A percentile compares a stretch with the other conserved stretches of the same genome.
Conservation (phyloP, 768 basidiomycete genomes). For the Paxillus ammoniavirescens region DNA sequence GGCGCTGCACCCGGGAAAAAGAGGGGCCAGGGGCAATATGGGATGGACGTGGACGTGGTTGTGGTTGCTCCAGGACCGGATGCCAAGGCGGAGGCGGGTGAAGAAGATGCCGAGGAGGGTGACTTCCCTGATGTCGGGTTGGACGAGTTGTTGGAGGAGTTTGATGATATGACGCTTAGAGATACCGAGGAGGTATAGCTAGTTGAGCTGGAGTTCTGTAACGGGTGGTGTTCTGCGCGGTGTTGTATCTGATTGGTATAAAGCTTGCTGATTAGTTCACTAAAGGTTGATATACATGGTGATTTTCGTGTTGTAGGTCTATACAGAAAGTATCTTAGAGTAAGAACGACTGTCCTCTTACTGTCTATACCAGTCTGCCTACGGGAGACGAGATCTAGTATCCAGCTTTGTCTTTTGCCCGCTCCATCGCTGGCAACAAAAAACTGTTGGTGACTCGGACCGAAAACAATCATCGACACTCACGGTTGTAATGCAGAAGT, state of each 20-base stretch:
- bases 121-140: slow-evolving; percentile 89
- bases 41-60: slow-evolving; percentile 68
- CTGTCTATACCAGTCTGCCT: too few relatives aligned
- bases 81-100: slow-evolving; percentile 23
- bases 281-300: slow-evolving; percentile 1
- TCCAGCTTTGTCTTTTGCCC: slow-evolving; percentile 27
- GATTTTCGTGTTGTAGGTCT: not conserved
- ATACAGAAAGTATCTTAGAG: not conserved
- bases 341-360: too few relatives aligned
- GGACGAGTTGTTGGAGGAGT: slow-evolving; percentile 86
- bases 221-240: too few relatives aligned
- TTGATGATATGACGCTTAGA: slow-evolving; percentile 86
- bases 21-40: slow-evolving; percentile 26
- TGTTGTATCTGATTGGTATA: not conserved
- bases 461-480: slow-evolving; percentile 31
- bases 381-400: slow-evolving; percentile 1
- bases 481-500: slow-evolving; percentile 93
- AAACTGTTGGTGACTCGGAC: not conserved
- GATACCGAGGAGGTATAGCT: slow-evolving; percentile 29
- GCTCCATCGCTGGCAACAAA: slow-evolving; percentile 30
- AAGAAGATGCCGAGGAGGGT: slow-evolving; percentile 59
- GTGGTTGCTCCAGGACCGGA: slow-evolving; percentile 33
- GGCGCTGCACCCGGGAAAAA: slow-evolving; percentile 12
- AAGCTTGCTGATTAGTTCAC: not conserved
- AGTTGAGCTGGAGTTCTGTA: not conserved